These are phyloP conservation scores for Coemansia sp. DNA, from an alignment of 192 early-diverging fungal genomes.

Conservation along the genomic window DNA sequence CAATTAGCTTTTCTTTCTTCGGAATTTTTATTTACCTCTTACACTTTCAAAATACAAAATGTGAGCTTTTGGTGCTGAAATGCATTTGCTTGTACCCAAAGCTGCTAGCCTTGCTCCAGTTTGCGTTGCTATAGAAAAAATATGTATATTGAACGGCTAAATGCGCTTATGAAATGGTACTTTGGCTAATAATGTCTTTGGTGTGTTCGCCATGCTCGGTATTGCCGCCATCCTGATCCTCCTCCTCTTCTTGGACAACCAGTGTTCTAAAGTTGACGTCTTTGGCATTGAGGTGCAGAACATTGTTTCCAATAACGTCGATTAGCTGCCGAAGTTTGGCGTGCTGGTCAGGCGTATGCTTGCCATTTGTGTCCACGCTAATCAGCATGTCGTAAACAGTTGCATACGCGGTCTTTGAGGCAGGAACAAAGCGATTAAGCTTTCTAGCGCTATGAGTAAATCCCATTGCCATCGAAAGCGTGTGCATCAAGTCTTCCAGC, in stretches of 20 bases:
- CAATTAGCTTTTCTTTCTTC: too few relatives aligned
- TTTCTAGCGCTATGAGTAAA: constrained; percentile 23
- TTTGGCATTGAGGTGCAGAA: constrained; percentile 33
- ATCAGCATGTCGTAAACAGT: constrained; percentile 44
- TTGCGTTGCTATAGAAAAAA: too few relatives aligned
- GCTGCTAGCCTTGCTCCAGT: too few relatives aligned
- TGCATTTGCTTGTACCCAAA: too few relatives aligned
- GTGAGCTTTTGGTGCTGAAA: too few relatives aligned
- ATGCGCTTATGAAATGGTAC: not conserved
- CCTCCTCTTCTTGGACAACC: constrained; percentile 33
- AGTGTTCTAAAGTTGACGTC: constrained; percentile 19
- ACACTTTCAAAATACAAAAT: too few relatives aligned
- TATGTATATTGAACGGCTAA: too few relatives aligned
- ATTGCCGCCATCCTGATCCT: constrained; percentile 1
- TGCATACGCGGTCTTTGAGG: constrained; percentile 17
- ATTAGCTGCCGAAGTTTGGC: constrained; percentile 23
- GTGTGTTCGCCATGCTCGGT: not conserved
- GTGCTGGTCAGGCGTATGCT: constrained; percentile 38
- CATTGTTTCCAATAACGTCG: constrained; percentile 27
- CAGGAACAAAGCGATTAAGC: constrained; percentile 25
- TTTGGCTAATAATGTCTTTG: not conserved
- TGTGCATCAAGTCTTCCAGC: constrained; percentile 36
- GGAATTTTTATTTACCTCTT: too few relatives aligned
- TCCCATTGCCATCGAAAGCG: constrained; percentile 17
- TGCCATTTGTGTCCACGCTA: constrained; percentile 33